Evolutionary conservation across 176 grass and related monocot species (phyloP).

Genomic region (Musa schizocarpa): DNA sequence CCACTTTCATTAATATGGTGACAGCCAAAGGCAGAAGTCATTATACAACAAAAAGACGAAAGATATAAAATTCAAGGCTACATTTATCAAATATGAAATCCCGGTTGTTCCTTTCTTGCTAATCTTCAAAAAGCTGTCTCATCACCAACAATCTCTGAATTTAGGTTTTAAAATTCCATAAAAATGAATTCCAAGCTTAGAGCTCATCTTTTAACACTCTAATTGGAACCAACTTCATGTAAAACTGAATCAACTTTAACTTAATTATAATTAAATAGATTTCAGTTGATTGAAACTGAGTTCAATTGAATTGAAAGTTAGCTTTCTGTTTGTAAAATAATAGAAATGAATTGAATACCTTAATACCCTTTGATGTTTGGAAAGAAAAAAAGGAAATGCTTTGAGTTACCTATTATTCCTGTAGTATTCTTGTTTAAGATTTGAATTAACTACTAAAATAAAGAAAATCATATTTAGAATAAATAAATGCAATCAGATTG

Average conservation of each 20-base stretch:
- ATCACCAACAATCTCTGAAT: background rate
- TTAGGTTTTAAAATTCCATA: background rate
- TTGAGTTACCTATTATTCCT: background rate
- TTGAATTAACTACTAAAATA: too few species aligned
- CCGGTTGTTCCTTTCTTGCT: background rate
- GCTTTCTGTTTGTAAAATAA: background rate
- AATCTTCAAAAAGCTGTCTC: background rate
- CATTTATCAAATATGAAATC: background rate
- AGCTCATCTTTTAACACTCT: background rate
- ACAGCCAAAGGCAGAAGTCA: background rate
- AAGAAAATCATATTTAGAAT: too few species aligned
- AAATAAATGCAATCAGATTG: too few species aligned
- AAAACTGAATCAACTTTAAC: background rate
- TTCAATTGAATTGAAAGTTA: background rate
- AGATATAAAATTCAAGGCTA: background rate
- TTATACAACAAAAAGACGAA: background rate
- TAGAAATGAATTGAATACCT: background rate
- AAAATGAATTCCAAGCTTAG: background rate
- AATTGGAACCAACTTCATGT: background rate
- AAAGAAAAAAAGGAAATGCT: background rate
- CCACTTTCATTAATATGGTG: background rate
- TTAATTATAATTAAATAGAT: too few species aligned
- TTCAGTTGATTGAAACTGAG: background rate
- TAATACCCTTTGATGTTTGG: background rate
- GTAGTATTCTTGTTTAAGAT: too few species aligned